These are phyloP conservation scores for Magnolia officinalis DNA, from an alignment of 164 flowering plant species.

Conservation along the genomic window DNA sequence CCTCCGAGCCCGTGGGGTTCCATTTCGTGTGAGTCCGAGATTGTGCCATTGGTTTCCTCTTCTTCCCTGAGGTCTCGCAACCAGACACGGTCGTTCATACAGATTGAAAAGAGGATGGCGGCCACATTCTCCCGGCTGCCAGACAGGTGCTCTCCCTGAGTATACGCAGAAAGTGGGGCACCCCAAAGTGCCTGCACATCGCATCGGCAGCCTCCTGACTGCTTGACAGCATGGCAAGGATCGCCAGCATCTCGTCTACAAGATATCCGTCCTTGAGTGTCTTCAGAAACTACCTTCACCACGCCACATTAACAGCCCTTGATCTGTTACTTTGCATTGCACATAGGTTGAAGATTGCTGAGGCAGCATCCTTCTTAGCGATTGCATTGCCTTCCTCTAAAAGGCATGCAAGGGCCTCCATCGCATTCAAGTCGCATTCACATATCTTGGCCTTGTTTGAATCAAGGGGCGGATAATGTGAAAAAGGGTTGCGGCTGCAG, in stretches of 20 bases:
- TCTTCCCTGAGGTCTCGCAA: slow-evolving; percentile 66
- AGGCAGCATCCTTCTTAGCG: slow-evolving; percentile 83
- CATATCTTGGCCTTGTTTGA: slow-evolving; percentile 70
- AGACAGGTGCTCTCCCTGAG: slow-evolving; percentile 54
- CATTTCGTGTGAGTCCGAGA: slow-evolving; percentile 59
- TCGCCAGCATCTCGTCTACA: slow-evolving; percentile 67
- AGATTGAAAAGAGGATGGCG: slow-evolving; percentile 55
- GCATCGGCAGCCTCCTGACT: slow-evolving; percentile 59
- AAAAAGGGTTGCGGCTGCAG: slow-evolving; percentile 91
- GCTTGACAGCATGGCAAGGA: slow-evolving; percentile 69
- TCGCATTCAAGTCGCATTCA: slow-evolving; percentile 60
- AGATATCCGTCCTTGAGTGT: slow-evolving; percentile 39
- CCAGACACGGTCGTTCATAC: slow-evolving; percentile 43
- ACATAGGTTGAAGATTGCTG: slow-evolving; percentile 77
- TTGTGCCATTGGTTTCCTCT: slow-evolving; percentile 45
- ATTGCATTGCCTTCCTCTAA: slow-evolving; percentile 59
- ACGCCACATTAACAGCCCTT: slow-evolving; percentile 70
- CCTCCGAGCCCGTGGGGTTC: slow-evolving; percentile 78
- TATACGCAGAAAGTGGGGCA: slow-evolving; percentile 50
- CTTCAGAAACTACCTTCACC: slow-evolving; percentile 45
- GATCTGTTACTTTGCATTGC: slow-evolving; percentile 59
- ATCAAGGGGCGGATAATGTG: slow-evolving; percentile 72
- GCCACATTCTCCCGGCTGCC: slow-evolving; percentile 73
- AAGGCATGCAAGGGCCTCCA: slow-evolving; percentile 57
- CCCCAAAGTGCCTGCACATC: slow-evolving; percentile 53